phyloP scores from a whole-genome alignment of 1,284 basidiomycete genomes.

The Malassezia caprae region DNA sequence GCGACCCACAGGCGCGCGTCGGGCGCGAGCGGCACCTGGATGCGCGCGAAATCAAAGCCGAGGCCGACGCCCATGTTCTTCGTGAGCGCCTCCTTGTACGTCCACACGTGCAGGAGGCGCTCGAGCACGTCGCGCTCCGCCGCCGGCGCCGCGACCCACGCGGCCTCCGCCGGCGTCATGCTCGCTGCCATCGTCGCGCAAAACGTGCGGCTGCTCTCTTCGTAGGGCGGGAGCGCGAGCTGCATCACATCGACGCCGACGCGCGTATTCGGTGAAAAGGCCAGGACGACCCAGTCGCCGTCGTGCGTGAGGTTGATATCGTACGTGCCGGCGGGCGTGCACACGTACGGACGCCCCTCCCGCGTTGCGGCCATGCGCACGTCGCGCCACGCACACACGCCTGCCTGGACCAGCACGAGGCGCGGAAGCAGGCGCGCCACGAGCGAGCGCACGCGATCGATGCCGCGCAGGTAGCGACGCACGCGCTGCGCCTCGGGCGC shows the following conservation, averaged over 20 bases:
- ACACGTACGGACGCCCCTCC: slow-evolving; percentile 22
- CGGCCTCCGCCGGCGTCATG: slow-evolving; percentile 25
- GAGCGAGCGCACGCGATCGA: slow-evolving; percentile 27
- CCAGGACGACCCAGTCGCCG: slow-evolving; percentile 39
- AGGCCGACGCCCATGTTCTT: slow-evolving; percentile 38
- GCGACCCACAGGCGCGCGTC: background rate
- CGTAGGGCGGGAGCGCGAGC: slow-evolving; percentile 31
- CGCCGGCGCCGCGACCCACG: slow-evolving; percentile 20
- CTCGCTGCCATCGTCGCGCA: slow-evolving; percentile 38
- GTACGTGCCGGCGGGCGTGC: background rate
- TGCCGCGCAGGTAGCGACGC: slow-evolving; percentile 20
- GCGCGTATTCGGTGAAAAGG: slow-evolving; percentile 14
- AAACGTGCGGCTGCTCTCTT: slow-evolving; percentile 21
- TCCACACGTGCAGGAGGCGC: slow-evolving; percentile 36
- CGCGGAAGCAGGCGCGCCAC: slow-evolving; percentile 25
- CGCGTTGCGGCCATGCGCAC: background rate
- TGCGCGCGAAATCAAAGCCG: slow-evolving; percentile 34
- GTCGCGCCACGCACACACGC: slow-evolving; percentile 3
- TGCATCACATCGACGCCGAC: slow-evolving; percentile 44
- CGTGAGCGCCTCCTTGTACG: slow-evolving; percentile 45
- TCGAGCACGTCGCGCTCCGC: slow-evolving; percentile 15
- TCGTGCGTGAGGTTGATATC: slow-evolving; percentile 46
- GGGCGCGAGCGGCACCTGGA: slow-evolving; percentile 18
- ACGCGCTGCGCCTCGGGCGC: slow-evolving; percentile 19
- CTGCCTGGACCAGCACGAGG: slow-evolving; percentile 2